Base-by-base conservation (phyloP, 345 rosid genomes). In the Noccaea caerulescens region DNA sequence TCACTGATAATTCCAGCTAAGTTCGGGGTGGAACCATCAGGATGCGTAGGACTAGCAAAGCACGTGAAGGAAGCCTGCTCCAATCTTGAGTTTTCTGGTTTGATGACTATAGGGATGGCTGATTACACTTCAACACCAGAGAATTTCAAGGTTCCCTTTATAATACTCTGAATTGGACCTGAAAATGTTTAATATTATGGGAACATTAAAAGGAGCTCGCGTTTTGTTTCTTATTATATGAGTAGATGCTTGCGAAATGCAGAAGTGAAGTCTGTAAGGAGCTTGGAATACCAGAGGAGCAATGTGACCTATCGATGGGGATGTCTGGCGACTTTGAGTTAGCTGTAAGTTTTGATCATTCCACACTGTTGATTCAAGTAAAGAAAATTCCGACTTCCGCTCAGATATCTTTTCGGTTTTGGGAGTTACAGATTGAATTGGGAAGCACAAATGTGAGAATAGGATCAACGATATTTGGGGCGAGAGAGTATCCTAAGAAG, bases 301-400 rank as follows among this genome's bases (percentile, higher is more conserved):
- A 91, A 66, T 94, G 96, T 66, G 95, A 89, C 51, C 87, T 94
- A 60, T 94, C 99, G 7, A 94, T 94, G 98, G 99, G 99, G 62
- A 94, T 94, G 99, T 94, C 96, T 0, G 73, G 84, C 65, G 98
- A 94, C 81, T 94, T 94, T 58, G 98, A 94, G 73, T 88, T 63
- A 75, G 99, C 99, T 1, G 99, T 94, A 84, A 86, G 97, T 60
- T 46, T 8, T 47, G 47, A 62, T 62, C 30, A 39, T 6, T 16
- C 50, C 27, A 27, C 14, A 12, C 20, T 47, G 38, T n/a, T 53
- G 18, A 12, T 3, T 46, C 0, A 32, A 47, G 41, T 70, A 4
- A 43, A 39, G 5, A 13, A 5, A 0, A 3, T 11, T 4, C 2
- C 34, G 58, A 62, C 12, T 34, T 76, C 16, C 55, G 12, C 3